A percentile compares a stretch with the other conserved stretches of the same genome.
Conservation (phyloP, 306 rosid genomes). For the Fragaria vesca region DNA sequence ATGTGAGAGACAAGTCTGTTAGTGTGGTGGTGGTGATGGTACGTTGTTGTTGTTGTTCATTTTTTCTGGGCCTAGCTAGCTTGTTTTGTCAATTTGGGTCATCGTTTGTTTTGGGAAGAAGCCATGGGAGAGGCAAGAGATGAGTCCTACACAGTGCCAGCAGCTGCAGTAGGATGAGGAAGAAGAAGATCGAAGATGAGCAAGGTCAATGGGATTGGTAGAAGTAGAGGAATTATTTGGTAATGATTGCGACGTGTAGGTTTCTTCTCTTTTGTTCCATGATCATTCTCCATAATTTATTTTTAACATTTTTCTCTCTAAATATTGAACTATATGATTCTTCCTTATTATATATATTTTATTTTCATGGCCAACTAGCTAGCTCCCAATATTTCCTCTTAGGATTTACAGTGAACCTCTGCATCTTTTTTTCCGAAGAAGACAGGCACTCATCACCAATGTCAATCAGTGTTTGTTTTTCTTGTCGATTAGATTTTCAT, state of each 20-base stretch:
- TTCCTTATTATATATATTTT: not conserved
- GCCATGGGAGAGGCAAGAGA: slow-evolving; percentile 12
- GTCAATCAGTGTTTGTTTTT: not conserved
- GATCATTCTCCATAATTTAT: slow-evolving; percentile 17
- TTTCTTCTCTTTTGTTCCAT: slow-evolving; percentile 26
- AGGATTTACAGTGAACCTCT: not conserved
- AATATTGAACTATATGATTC: not conserved
- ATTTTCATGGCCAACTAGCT: not conserved
- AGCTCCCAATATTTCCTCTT: not conserved
- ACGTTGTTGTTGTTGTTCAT: not conserved
- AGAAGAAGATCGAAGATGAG: not conserved
- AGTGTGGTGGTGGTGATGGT: not conserved
- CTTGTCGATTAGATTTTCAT: not conserved
- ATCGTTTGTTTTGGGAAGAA: not conserved
- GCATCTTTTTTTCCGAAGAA: not conserved
- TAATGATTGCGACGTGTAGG: slow-evolving; percentile 71
- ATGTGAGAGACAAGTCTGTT: slow-evolving; percentile 2
- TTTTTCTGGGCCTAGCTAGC: not conserved
- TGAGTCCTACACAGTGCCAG: slow-evolving; percentile 14
- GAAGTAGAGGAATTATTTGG: slow-evolving; percentile 47
- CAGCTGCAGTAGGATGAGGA: not conserved
- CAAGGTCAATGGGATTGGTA: slow-evolving; percentile 44
- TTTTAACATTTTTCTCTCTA: not conserved
- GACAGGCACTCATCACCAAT: not conserved
- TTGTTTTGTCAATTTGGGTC: slow-evolving; percentile 6